phyloP scores from a whole-genome alignment of 169 alveolate species.

The Babesia microti region DNA sequence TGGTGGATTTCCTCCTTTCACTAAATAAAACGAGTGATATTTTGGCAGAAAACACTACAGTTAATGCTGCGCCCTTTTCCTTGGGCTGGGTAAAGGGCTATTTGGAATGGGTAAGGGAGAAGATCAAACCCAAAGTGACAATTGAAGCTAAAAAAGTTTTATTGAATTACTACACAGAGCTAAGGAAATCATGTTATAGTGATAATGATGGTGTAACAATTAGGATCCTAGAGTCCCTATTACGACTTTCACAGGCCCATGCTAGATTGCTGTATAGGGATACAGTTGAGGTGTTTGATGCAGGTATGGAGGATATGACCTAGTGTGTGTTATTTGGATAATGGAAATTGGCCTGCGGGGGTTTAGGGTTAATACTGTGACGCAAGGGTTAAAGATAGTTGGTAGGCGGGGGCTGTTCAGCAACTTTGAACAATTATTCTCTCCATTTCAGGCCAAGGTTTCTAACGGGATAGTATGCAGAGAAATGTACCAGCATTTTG shows the following conservation, averaged over 20 bases:
- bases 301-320: slow-evolving; percentile 10
- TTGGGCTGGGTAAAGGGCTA: slow-evolving; percentile 38
- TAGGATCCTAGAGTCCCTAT: slow-evolving; percentile 77
- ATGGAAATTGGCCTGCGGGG: slow-evolving; percentile 37
- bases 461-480: slow-evolving; percentile 16
- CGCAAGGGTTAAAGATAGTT: slow-evolving; percentile 10
- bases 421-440: slow-evolving; percentile 3
- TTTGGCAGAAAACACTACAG: too few species aligned
- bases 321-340: slow-evolving; percentile 33
- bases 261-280: slow-evolving; percentile 73
- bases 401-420: slow-evolving; percentile 27
- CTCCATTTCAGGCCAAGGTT: slow-evolving; percentile 7
- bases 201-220: slow-evolving; percentile 74
- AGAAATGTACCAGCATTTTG: slow-evolving; percentile 25
- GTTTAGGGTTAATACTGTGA: slow-evolving; percentile 12
- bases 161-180: slow-evolving; percentile 31
- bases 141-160: slow-evolving; percentile 28
- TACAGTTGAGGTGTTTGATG: slow-evolving; percentile 62
- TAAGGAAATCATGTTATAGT: slow-evolving; percentile 11
- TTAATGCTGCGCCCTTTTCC: background rate
- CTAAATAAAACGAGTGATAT: too few species aligned
- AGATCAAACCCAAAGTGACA: slow-evolving; percentile 31
- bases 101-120: slow-evolving; percentile 29
- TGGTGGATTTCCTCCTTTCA: slow-evolving; percentile 25
- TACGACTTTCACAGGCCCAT: slow-evolving; percentile 84